Evolutionary conservation across 331 rosid species (phyloP).

Genomic region (Telfairia occidentalis): DNA sequence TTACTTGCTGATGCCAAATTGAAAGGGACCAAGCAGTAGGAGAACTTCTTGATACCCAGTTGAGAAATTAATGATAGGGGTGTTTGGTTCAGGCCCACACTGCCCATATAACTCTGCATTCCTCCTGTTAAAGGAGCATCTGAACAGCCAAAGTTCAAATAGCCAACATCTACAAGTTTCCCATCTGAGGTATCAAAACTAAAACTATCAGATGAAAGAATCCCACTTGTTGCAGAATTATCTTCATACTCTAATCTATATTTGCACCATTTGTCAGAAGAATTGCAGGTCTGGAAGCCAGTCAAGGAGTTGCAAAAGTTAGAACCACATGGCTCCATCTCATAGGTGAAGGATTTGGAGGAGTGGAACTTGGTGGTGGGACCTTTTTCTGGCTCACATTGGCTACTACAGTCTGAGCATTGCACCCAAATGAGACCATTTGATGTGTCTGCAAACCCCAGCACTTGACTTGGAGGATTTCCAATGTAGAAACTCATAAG

Average conservation of each 20-base stretch:
- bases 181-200: slow-evolving; percentile 4
- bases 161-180: slow-evolving; percentile 12
- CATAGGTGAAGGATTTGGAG: slow-evolving; percentile 5
- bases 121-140: neutral
- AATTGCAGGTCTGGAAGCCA: neutral
- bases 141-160: slow-evolving; percentile 15
- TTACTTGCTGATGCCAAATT: neutral
- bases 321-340: slow-evolving; percentile 8
- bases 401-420: neutral
- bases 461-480: slow-evolving; percentile 12
- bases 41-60: slow-evolving; percentile 12
- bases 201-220: slow-evolving; percentile 11
- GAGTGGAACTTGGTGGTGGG: neutral
- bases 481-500: slow-evolving; percentile 11
- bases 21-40: slow-evolving; percentile 12
- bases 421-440: slow-evolving; percentile 14
- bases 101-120: neutral
- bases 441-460: slow-evolving; percentile 9
- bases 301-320: slow-evolving; percentile 12
- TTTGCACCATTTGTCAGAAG: slow-evolving; percentile 5
- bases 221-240: slow-evolving; percentile 3
- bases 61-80: slow-evolving; percentile 13
- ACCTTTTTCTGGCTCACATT: neutral
- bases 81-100: slow-evolving; percentile 13
- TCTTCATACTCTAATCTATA: slow-evolving; percentile 2